Conservation (phyloP, 495 filamentous ascomycete genomes). For the Neurospora sp. region DNA sequence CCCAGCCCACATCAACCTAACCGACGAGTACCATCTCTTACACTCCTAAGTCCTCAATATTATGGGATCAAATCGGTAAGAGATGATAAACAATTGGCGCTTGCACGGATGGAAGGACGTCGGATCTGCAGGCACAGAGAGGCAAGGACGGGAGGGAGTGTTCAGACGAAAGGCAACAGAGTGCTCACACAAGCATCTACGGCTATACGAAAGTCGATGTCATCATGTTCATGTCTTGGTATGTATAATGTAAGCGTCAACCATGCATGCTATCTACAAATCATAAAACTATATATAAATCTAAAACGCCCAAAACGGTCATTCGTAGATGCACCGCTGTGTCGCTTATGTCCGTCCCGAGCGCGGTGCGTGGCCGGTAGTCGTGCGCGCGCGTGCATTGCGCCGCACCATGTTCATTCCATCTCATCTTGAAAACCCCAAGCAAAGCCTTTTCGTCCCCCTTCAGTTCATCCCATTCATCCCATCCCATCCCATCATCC, state of each 20-base stretch:
- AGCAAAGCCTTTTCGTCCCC: not conserved
- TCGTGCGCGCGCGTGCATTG: not conserved
- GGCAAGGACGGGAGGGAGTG: not conserved
- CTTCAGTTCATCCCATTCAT: not conserved
- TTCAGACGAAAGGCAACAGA: not conserved
- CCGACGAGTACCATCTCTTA: no score
- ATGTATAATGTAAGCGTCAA: not conserved
- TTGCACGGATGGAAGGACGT: not conserved
- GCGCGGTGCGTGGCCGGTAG: not conserved
- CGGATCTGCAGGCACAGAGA: not conserved
- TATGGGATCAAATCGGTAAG: no score
- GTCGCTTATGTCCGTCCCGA: not conserved
- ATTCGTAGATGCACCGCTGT: not conserved
- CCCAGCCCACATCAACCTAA: no score
- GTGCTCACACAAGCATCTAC: not conserved
- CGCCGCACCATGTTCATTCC: not conserved
- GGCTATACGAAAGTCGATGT: not conserved
- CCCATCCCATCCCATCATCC: not conserved
- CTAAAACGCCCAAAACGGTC: not conserved
- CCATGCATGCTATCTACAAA: not conserved
- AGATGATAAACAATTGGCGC: no score
- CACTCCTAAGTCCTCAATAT: no score
- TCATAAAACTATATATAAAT: not conserved
- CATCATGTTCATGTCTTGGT: not conserved
- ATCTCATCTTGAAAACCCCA: not conserved